Percentiles rank a stretch among this genome's conserved stretches.
phyloP scores from a whole-genome alignment of 2,329 filamentous ascomycete species.

The Thelonectria olida region DNA sequence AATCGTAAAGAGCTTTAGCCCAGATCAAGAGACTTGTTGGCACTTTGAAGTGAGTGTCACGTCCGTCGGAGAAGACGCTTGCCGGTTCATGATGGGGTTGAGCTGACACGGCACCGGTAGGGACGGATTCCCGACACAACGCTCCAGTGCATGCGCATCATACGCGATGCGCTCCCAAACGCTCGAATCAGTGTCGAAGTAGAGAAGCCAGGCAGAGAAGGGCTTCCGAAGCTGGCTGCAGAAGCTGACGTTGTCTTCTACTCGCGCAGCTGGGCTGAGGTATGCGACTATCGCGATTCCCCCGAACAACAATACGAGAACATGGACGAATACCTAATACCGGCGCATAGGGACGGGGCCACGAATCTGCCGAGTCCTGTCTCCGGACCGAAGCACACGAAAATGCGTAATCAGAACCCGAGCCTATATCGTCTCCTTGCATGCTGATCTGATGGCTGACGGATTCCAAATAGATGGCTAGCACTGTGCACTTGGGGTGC shows the following conservation, averaged over 20 bases:
- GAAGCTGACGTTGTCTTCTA: conserved; percentile 79
- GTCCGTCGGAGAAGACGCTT: not conserved
- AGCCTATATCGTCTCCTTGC: conserved; percentile 14
- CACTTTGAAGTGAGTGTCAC: conserved; percentile 71
- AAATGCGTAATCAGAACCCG: conserved; percentile 54
- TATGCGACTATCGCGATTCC: conserved; percentile 44
- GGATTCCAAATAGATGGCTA: conserved; percentile 49
- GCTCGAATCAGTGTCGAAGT: conserved; percentile 73
- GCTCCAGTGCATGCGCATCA: conserved; percentile 64
- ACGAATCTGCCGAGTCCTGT: conserved; percentile 59
- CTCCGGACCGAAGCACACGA: conserved; percentile 54
- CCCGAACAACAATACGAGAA: not conserved
- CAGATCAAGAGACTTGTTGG: conserved; percentile 63
- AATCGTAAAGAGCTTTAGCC: conserved; percentile 51
- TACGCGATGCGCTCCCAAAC: conserved; percentile 56
- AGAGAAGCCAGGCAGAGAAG: conserved; percentile 72
- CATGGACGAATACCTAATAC: conserved; percentile 20
- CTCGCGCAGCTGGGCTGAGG: conserved; percentile 76
- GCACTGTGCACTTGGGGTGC: conserved; percentile 69
- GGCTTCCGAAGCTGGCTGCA: conserved; percentile 66
- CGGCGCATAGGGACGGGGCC: conserved; percentile 46
- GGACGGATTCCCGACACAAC: conserved; percentile 72
- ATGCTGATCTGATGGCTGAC: conserved; percentile 30
- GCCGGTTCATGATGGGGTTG: not conserved
- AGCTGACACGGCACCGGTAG: conserved; percentile 46